Evolutionary conservation across 2,329 filamentous ascomycete species (phyloP).

Genomic region (Colletotrichum endophyticum): DNA sequence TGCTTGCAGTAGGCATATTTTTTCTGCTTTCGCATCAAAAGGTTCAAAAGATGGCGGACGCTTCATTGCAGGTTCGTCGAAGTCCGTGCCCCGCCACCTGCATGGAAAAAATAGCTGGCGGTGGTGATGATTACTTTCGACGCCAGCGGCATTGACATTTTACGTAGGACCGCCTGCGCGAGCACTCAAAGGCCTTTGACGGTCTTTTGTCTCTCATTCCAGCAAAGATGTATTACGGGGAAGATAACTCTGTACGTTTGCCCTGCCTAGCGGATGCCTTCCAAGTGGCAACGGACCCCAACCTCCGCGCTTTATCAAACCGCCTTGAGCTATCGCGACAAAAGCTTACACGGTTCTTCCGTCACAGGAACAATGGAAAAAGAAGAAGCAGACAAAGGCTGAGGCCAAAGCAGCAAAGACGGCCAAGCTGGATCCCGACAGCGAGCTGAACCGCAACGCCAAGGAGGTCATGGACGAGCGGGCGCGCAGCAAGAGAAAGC

Average conservation of each 20-base stretch:
- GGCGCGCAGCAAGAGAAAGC: slow-evolving; percentile 78
- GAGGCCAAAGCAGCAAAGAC: slow-evolving; percentile 82
- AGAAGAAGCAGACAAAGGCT: slow-evolving; percentile 94
- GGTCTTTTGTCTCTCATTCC: slow-evolving; percentile 87
- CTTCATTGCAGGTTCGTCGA: slow-evolving; percentile 51
- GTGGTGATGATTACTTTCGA: slow-evolving; percentile 1
- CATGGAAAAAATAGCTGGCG: not conserved
- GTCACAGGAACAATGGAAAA: slow-evolving; percentile 85
- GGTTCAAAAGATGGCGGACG: slow-evolving; percentile 44
- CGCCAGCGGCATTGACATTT: not conserved
- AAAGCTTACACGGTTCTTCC: not conserved
- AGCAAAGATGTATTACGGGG: slow-evolving; percentile 87
- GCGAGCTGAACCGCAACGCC: slow-evolving; percentile 78
- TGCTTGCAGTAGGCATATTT: not conserved
- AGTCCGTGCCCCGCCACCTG: slow-evolving; percentile 22
- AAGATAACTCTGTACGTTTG: slow-evolving; percentile 78
- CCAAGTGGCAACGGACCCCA: not conserved
- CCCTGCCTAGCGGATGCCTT: slow-evolving; percentile 1
- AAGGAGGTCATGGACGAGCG: slow-evolving; percentile 92
- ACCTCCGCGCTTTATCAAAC: not conserved
- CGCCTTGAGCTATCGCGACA: not conserved
- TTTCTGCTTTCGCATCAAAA: not conserved
- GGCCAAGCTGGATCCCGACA: slow-evolving; percentile 90
- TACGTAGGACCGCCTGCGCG: slow-evolving; percentile 25
- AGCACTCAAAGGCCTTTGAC: slow-evolving; percentile 77